Evolutionary conservation across 176 grass and related monocot genomes (phyloP).

Genomic region (Triticum monococcum): DNA sequence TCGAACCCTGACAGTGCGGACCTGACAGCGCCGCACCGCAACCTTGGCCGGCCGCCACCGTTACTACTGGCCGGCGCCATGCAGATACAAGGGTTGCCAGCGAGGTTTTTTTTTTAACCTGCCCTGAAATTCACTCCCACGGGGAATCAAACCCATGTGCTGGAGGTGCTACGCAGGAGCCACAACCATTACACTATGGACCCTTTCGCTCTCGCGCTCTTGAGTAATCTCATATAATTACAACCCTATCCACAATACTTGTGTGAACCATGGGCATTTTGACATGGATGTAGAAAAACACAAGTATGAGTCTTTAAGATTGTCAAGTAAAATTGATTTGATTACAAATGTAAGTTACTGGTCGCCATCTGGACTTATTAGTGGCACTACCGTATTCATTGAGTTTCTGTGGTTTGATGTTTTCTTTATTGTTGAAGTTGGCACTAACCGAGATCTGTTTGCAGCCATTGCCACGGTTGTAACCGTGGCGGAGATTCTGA

Average conservation of each 20-base stretch:
- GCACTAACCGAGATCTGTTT: constrained; percentile 25
- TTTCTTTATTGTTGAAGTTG: not conserved
- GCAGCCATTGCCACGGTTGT: constrained; percentile 89
- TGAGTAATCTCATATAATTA: no score
- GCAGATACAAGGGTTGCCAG: no score
- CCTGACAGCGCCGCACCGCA: no score
- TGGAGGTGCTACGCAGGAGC: no score
- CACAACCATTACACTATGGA: no score
- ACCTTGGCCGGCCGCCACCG: no score
- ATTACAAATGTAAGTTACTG: not conserved
- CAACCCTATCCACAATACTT: not conserved
- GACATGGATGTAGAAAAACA: not conserved
- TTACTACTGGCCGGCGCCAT: no score
- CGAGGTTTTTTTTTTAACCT: no score
- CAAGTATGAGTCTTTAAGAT: not conserved
- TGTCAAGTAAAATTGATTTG: not conserved
- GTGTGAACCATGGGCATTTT: not conserved
- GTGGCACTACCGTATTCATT: not conserved
- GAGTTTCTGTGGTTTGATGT: not conserved
- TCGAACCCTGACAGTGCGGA: no score
- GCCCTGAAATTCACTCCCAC: no score
- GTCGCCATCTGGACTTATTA: not conserved
- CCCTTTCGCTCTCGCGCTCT: no score
- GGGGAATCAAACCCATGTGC: no score
- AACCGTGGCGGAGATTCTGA: constrained; percentile 85